Evolutionary conservation across 2,329 filamentous ascomycete genomes (phyloP), one percentile per base, ranked within the genome.

Genomic region (Hymenoscyphus occultus): DNA sequence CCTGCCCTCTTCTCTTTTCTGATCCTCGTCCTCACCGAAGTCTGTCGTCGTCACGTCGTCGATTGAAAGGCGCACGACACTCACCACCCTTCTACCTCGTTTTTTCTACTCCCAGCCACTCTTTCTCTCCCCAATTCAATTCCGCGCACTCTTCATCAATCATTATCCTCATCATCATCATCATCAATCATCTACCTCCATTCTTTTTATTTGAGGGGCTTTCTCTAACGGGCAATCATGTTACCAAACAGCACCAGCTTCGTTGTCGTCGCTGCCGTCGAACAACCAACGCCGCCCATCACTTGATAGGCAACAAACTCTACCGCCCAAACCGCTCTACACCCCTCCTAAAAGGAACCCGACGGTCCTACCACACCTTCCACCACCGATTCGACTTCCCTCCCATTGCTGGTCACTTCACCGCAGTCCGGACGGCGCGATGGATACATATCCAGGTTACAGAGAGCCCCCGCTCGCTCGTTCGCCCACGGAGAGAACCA

Each of bases 211-310:
- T 73, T 73, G 72, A 71, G 71, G 74, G 71, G 63, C 70, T 65
- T 71, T 71, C 71, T 76, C 74, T 76, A 73, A 76, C 74, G 72
- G 70, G 71, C 74, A 76, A 75, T 74, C 72, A 76, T 76, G 74
- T 71, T 72, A 64, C 67, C 73, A 74, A 75, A 76, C 74, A 76
- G 75, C 72, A 73, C 68, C 69, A 71, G 70, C 67, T 65, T 68
- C 68, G 65, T 70, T 69, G 65, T 70, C 67, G 56, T 67, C 66
- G 57, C 62, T 63, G 59, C 66, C 64, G 56, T 62, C 64, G 67
- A 51, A 45, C 66, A 64, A 71, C 13, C 72, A 73, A 65, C 72
- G 67, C 59, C 68, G 61, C 74, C 69, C 66, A 67, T 76, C 67
- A 74, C 73, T 74, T 76, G 70, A 74, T 68, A 73, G 71, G 51